Evolutionary conservation across 257 asterid species (phyloP).

Genomic region (Petrea volubilis): DNA sequence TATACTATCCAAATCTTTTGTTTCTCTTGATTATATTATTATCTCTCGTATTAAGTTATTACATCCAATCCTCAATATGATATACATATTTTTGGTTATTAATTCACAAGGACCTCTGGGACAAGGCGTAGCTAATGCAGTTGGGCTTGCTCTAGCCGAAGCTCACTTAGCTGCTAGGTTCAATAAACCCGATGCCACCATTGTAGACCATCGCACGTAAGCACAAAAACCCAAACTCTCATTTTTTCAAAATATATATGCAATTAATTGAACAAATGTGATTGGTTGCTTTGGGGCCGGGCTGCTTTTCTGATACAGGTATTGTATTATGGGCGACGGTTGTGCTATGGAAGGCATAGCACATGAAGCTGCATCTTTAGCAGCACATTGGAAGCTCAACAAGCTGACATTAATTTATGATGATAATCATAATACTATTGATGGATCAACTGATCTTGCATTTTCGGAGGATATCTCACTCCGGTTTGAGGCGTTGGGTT

Average conservation of each 20-base stretch:
- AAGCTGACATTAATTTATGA: slow-evolving; percentile 53
- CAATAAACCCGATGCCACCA: slow-evolving; percentile 48
- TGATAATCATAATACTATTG: slow-evolving; percentile 50
- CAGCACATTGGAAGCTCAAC: slow-evolving; percentile 61
- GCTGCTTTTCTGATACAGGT: slow-evolving; percentile 32
- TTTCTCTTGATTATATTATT: neutral
- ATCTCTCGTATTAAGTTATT: neutral
- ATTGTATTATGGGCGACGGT: slow-evolving; percentile 58
- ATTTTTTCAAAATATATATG: neutral
- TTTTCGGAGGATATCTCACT: slow-evolving; percentile 45
- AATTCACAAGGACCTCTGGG: slow-evolving; percentile 54
- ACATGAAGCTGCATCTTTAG: slow-evolving; percentile 56
- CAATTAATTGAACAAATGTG: neutral
- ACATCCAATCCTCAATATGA: neutral
- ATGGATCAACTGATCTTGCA: slow-evolving; percentile 46
- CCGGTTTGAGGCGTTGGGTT: slow-evolving; percentile 54
- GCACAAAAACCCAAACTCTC: neutral
- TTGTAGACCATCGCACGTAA: slow-evolving; percentile 56
- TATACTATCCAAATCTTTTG: too few relatives aligned
- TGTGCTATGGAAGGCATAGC: slow-evolving; percentile 67
- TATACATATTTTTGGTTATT: neutral
- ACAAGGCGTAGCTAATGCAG: slow-evolving; percentile 66
- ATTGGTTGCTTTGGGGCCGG: neutral
- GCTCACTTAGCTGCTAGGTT: slow-evolving; percentile 56
- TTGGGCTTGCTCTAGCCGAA: slow-evolving; percentile 63